Percentiles rank a stretch among this genome's conserved stretches.
Evolutionary conservation across 1,284 basidiomycete species (phyloP).

Genomic region (Ceratobasidium papillatum): DNA sequence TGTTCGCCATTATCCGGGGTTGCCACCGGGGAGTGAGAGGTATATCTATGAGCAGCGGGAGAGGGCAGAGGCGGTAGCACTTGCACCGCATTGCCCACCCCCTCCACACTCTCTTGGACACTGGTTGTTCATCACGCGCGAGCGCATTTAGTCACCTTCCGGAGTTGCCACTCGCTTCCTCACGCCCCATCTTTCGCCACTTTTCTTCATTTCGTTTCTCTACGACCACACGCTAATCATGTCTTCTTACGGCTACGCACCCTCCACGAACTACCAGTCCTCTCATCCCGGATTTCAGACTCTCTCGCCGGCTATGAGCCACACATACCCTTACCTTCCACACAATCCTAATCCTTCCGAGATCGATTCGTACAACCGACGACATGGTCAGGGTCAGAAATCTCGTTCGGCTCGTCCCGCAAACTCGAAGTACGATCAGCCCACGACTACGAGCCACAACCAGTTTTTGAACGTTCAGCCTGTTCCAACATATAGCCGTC

Average conservation of each 20-base stretch:
- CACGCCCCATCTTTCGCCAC: background rate
- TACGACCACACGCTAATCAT: conserved; percentile 28
- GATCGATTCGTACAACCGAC: background rate
- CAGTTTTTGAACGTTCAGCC: conserved; percentile 24
- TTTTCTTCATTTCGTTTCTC: conserved; percentile 33
- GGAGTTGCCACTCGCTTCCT: conserved; percentile 4
- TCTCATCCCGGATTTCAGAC: background rate
- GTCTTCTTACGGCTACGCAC: conserved; percentile 39
- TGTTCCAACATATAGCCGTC: conserved; percentile 1
- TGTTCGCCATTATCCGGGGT: background rate
- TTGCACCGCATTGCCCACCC: conserved; percentile 4
- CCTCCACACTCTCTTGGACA: background rate
- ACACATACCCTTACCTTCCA: conserved; percentile 2
- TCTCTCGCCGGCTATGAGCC: conserved; percentile 4
- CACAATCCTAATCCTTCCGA: conserved; percentile 10
- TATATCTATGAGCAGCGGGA: background rate
- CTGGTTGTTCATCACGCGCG: conserved; percentile 1
- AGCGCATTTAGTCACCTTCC: background rate
- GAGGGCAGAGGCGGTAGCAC: conserved; percentile 2
- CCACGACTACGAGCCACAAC: background rate
- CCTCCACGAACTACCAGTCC: conserved; percentile 23
- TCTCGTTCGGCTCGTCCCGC: background rate
- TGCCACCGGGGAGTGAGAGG: background rate
- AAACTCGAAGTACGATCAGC: background rate
- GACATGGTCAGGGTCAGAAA: background rate